Base-by-base conservation (phyloP, 768 basidiomycete genomes). In the Pluteus cervinus region DNA sequence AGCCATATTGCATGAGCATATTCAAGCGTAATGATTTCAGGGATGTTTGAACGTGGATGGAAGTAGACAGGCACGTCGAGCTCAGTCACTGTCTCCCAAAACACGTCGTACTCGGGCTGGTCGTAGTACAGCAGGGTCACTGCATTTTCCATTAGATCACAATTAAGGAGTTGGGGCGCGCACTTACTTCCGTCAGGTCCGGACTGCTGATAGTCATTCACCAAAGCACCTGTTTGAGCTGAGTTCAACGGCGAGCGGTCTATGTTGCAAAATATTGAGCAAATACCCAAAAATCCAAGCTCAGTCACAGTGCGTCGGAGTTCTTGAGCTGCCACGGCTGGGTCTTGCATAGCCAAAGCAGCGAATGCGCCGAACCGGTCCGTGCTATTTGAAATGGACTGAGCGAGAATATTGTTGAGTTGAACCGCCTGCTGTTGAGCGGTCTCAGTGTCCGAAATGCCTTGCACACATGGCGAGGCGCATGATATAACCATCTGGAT, bases 161-260 rank as follows among this genome's bases (percentile, higher is more conserved):
- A 36, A 46, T 37, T 2, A 14, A 9, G 14, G 10, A 22, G 4
- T 3, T 10, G 21, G 12, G 7, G 24, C 21, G 25, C 10, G 12
- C 24, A 46, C 53, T 44, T 16, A 65, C 65, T 44, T 15, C 63
- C 60, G 37, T 68, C 57, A 3, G 61, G 35, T 7, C 66, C 66
- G 3, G 65, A 61, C 41, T 68, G 62, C 32, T 69, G 68, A 47
- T 62, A 70, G 40, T 70, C 66, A 33, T 70, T 70, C 12, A 68
- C 18, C 40, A 70, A 39, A 8, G 59, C 66, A 6, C 66, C 61
- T 62, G 33, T 4, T 14, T 8, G 9, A 26, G 31, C 17, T 9
- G 26, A 5, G 28, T 25, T 11, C 17, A 25, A 2, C 21, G 15
- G 7, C 39, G 9, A 35, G 7, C 8, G 29, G 23, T 18, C 9